Base-by-base conservation (phyloP, 2,329 filamentous ascomycete genomes). In the Alternaria infectoria region DNA sequence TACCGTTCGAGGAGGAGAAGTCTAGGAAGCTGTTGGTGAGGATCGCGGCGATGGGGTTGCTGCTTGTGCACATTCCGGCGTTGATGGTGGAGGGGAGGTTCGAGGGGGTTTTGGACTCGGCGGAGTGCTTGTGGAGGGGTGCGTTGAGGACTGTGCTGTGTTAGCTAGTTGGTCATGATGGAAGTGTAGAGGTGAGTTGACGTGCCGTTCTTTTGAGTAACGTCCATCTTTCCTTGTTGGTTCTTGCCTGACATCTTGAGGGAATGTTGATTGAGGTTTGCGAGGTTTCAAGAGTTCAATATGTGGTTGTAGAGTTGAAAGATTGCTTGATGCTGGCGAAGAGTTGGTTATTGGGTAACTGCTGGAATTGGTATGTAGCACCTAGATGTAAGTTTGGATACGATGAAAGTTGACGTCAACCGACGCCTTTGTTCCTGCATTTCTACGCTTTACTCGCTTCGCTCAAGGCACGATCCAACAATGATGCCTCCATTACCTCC, bases 1-100 rank as follows among this genome's bases (percentile, higher is more conserved):
- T 88, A 52, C 87, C 87, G 40, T 82, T 82, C 9, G 81, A 80
- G 28, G 86, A 84, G 19, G 83, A 83, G 79, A 86, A 89, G 72
- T 89, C 85, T 21, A 89, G 84, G 77, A 89, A 90, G 67, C 85
- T 82, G 62, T 86, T 82, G 25, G 86, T 88, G 4, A 89, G 81
- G 40, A 85, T 82, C 25, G 80, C 81, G n/a, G 87, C 87, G 36
- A 89, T 81, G 30, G 85, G 73, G 45, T 71, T 65, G 10, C 43
- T 36, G 30, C 56, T 28, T 13, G 45, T 69, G 62, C 73, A 75
- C 57, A 67, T 67, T 44, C 73, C 73, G 7, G 68, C 57, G 47
- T 62, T 58, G 36, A 68, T 54, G 32, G 61, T 49, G 19, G 59
- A 32, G 3, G 58, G 46, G 8, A 62, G 65, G n/a, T 62, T 25